These are phyloP conservation scores for Linnemannia hyalina DNA, from an alignment of 192 early-diverging fungal genomes.

Conservation along the genomic window DNA sequence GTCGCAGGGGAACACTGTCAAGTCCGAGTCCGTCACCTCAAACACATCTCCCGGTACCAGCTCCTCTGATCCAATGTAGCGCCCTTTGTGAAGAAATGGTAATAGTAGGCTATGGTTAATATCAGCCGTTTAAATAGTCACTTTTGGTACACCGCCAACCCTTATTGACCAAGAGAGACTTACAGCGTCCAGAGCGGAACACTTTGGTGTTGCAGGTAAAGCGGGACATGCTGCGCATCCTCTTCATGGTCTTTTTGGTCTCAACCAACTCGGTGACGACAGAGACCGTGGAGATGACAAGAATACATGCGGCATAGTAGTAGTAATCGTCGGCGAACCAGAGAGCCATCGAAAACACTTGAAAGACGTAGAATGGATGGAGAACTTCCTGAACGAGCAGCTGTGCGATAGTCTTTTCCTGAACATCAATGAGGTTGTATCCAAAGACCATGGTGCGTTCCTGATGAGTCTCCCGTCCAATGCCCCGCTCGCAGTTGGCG, in stretches of 20 bases:
- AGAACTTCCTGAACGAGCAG: conserved; percentile 82
- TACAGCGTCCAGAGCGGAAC: conserved; percentile 74
- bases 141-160: neutral
- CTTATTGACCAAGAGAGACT: conserved; percentile 11
- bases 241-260: conserved; percentile 71
- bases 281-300: conserved; percentile 84
- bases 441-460: conserved; percentile 79
- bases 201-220: conserved; percentile 86
- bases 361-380: conserved; percentile 90
- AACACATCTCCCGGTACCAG: conserved; percentile 97
- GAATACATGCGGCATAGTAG: conserved; percentile 95
- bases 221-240: conserved; percentile 88
- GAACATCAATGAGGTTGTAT: conserved; percentile 77
- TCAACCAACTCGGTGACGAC: conserved; percentile 58
- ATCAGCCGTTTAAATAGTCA: neutral
- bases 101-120: conserved; percentile 54
- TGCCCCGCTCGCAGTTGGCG: conserved; percentile 64
- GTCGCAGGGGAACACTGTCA: conserved; percentile 89
- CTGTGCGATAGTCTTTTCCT: conserved; percentile 71
- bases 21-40: conserved; percentile 75
- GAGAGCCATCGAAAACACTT: conserved; percentile 79
- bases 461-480: conserved; percentile 64
- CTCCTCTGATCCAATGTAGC: conserved; percentile 73
- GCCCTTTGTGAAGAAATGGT: conserved; percentile 37
- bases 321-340: conserved; percentile 96